A percentile compares a stretch with the other conserved stretches of the same genome.
Evolutionary conservation across 176 grass and related monocot species (phyloP).

Genomic region (Oryza punctata): DNA sequence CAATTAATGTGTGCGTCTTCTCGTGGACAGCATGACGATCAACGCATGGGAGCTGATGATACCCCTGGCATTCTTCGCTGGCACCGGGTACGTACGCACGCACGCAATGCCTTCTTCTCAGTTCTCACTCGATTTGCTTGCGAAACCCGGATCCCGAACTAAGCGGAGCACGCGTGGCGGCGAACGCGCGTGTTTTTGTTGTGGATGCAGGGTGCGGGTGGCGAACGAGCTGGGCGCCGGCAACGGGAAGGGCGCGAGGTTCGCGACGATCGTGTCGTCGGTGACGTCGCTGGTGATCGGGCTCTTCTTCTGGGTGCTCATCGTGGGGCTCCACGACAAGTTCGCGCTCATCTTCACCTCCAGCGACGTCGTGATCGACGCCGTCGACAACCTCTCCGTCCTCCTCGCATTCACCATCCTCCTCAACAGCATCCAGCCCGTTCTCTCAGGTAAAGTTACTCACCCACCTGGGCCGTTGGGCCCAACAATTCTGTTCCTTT

Average conservation of each 20-base stretch:
- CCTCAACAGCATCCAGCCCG: conserved; percentile 90
- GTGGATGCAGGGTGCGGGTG: conserved; percentile 63
- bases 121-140: neutral
- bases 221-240: conserved; percentile 90
- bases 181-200: neutral
- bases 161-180: no score
- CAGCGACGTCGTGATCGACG: conserved; percentile 66
- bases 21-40: conserved; percentile 69
- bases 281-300: conserved; percentile 76
- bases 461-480: neutral
- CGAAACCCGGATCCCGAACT: neutral
- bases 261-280: conserved; percentile 73
- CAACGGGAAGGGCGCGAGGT: conserved; percentile 78
- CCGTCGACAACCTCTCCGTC: conserved; percentile 68
- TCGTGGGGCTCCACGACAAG: conserved; percentile 81
- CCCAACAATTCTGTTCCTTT: no score
- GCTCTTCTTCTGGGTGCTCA: conserved; percentile 80
- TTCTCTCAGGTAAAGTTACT: conserved; percentile 75
- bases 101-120: no score
- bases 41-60: conserved; percentile 98
- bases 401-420: conserved; percentile 82
- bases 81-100: conserved; percentile 75
- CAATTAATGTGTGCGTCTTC: neutral
- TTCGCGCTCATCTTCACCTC: conserved; percentile 79
- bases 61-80: conserved; percentile 88